phyloP scores from a whole-genome alignment of 2,329 filamentous ascomycete species.

The Davidsoniella australis region DNA sequence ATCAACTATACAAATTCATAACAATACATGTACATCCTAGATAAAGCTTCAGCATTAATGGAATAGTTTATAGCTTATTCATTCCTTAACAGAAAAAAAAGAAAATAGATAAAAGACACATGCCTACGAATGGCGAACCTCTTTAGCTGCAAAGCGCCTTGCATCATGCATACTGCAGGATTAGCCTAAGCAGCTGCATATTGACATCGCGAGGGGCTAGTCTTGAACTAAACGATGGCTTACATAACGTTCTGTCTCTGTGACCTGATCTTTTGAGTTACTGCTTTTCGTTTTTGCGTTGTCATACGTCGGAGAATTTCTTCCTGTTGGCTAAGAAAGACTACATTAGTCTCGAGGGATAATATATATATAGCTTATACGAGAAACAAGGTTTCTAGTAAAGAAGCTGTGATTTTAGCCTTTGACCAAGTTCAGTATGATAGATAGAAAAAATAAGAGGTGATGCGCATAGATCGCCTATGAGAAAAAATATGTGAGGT shows the following conservation, averaged over 20 bases:
- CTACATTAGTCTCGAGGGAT: neutral
- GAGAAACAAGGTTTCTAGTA: no score
- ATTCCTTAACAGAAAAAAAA: no score
- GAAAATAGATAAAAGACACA: no score
- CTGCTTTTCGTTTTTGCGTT: neutral
- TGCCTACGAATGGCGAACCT: no score
- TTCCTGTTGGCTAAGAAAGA: neutral
- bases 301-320: constrained; percentile 8
- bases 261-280: no score
- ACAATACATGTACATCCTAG: no score
- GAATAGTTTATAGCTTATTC: no score
- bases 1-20: no score
- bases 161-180: neutral
- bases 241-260: no score
- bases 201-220: no score
- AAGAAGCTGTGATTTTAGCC: neutral
- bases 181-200: neutral
- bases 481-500: neutral
- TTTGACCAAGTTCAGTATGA: neutral
- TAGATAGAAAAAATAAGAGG: neutral
- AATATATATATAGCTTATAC: neutral
- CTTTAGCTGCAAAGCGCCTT: neutral
- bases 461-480: neutral
- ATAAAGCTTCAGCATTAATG: no score
- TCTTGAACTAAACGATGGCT: no score